Evolutionary conservation across 2,329 filamentous ascomycete species (phyloP).

Genomic region (Paecilomyces sp.): DNA sequence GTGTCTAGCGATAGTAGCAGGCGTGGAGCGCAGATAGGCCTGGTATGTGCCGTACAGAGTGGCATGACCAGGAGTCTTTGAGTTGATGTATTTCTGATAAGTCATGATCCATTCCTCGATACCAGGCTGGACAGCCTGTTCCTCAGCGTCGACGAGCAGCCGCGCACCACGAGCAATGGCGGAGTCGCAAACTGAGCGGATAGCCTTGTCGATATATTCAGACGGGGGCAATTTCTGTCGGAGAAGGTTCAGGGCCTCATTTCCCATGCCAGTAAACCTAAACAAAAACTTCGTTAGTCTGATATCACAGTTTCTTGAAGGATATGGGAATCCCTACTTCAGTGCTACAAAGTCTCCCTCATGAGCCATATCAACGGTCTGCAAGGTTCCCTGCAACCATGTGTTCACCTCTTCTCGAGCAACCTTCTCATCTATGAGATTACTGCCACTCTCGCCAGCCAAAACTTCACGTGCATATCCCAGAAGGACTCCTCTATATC

Average conservation of each 20-base stretch:
- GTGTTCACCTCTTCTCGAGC: slow-evolving; percentile 26
- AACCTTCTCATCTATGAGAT: slow-evolving; percentile 21
- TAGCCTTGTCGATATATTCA: slow-evolving; percentile 32
- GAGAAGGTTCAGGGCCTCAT: slow-evolving; percentile 33
- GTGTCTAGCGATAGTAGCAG: slow-evolving; percentile 38
- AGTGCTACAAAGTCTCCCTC: slow-evolving; percentile 46
- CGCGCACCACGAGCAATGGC: slow-evolving; percentile 37
- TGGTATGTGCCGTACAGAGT: slow-evolving; percentile 52
- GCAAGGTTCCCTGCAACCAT: slow-evolving; percentile 48
- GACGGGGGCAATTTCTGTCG: slow-evolving; percentile 33
- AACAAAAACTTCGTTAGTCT: slow-evolving; percentile 1
- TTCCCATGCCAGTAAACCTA: slow-evolving; percentile 44
- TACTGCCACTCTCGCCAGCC: slow-evolving; percentile 29
- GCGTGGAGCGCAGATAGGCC: slow-evolving; percentile 45
- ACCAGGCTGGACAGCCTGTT: slow-evolving; percentile 44
- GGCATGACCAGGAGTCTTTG: slow-evolving; percentile 33
- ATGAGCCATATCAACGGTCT: slow-evolving; percentile 46
- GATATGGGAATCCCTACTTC: slow-evolving; percentile 32
- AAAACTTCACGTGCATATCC: slow-evolving; percentile 52
- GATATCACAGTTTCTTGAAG: neutral
- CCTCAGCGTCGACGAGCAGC: slow-evolving; percentile 49
- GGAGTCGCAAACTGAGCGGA: slow-evolving; percentile 37
- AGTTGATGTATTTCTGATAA: slow-evolving; percentile 48
- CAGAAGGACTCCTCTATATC: slow-evolving; percentile 48
- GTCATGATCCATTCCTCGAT: slow-evolving; percentile 49